phyloP scores from a whole-genome alignment of 768 basidiomycete genomes.

The Lactarius hengduanensis region DNA sequence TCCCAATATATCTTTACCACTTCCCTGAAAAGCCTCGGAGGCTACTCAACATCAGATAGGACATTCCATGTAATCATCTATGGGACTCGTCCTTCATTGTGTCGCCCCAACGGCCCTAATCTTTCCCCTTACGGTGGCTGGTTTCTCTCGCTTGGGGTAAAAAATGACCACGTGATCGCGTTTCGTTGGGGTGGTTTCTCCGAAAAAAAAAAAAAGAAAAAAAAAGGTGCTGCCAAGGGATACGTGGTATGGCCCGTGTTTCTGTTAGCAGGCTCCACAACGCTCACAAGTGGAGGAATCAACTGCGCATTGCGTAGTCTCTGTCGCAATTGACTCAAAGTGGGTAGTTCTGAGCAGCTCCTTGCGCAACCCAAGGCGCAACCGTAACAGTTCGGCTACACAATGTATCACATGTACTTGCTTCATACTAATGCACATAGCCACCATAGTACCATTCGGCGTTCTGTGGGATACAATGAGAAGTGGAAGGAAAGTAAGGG shows the following conservation, averaged over 20 bases:
- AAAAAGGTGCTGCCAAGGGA: background rate
- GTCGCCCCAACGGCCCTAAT: background rate
- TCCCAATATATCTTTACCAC: background rate
- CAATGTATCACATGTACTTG: background rate
- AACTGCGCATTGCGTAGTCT: no score
- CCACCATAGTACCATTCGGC: background rate
- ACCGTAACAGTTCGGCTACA: background rate
- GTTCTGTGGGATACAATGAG: no score
- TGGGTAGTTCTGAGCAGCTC: background rate
- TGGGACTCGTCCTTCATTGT: background rate
- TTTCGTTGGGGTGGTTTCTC: conserved; percentile 23
- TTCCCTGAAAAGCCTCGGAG: background rate
- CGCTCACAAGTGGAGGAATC: no score
- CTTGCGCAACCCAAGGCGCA: no score
- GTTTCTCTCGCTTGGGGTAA: conserved; percentile 15
- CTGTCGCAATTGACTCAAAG: no score
- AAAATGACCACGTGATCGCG: conserved; percentile 22
- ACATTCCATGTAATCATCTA: background rate
- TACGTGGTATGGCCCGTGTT: background rate
- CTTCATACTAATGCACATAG: background rate
- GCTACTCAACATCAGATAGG: background rate
- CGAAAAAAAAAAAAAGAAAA: no score
- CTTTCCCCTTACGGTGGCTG: conserved; percentile 3
- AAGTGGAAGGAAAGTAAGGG: no score
- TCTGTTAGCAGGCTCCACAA: background rate